Percentiles rank a stretch among this genome's conserved stretches.
These are phyloP conservation scores for Quaeritorhiza haematococci DNA, from an alignment of 371 early-diverging fungal species.

Conservation along the genomic window DNA sequence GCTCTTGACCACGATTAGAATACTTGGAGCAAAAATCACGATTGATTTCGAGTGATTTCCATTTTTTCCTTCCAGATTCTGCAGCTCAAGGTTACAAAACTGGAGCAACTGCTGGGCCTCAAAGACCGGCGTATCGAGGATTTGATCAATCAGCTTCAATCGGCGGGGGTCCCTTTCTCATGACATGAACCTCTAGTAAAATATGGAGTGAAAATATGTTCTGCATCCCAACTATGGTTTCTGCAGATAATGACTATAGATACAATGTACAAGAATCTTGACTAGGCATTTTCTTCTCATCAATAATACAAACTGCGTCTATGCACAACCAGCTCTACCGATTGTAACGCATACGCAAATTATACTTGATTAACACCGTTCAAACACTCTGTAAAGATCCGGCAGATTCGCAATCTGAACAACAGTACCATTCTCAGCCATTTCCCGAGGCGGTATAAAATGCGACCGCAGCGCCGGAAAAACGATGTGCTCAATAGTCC, in stretches of 20 bases:
- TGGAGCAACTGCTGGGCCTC: slow-evolving; percentile 38
- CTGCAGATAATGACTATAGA: background rate
- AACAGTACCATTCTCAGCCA: slow-evolving; percentile 51
- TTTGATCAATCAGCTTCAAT: slow-evolving; percentile 12
- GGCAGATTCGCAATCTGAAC: slow-evolving; percentile 73
- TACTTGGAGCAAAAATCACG: background rate
- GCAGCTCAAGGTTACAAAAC: slow-evolving; percentile 33
- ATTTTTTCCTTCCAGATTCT: slow-evolving; percentile 25
- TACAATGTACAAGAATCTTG: background rate
- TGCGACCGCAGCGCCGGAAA: slow-evolving; percentile 66
- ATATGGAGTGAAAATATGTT: background rate
- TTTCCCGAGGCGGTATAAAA: slow-evolving; percentile 56
- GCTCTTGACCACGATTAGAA: background rate
- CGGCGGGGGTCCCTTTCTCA: background rate
- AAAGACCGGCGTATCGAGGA: slow-evolving; percentile 31
- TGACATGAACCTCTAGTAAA: background rate
- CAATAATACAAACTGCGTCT: slow-evolving; percentile 19
- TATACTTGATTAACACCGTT: slow-evolving; percentile 73
- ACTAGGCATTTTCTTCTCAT: slow-evolving; percentile 20
- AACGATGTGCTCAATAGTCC: slow-evolving; percentile 67
- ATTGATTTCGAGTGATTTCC: background rate
- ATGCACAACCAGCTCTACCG: too few species aligned
- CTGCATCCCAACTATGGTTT: background rate
- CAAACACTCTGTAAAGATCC: slow-evolving; percentile 91
- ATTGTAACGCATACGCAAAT: too few species aligned